A percentile compares a stretch with the other conserved stretches of the same genome.
Conservation (phyloP, 805 yeast species). For the Blastobotrys terrestris region DNA sequence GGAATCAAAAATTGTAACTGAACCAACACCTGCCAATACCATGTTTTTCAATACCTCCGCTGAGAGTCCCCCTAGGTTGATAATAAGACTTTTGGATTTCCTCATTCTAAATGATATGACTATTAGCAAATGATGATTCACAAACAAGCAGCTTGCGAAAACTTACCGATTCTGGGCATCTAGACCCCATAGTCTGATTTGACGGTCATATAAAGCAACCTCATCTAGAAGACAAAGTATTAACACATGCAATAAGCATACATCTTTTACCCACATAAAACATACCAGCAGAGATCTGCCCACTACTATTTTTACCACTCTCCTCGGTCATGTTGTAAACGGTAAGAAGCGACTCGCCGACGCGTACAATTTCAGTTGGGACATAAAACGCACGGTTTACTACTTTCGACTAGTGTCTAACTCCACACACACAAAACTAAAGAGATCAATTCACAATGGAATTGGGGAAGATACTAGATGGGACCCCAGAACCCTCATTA, state of each 20-base stretch:
- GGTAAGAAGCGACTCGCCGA: too few species aligned
- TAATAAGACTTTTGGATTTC: conserved; percentile 60
- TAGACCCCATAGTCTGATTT: conserved; percentile 92
- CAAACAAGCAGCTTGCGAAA: too few species aligned
- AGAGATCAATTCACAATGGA: conserved; percentile 47
- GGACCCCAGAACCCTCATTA: too few species aligned
- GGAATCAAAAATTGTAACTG: conserved; percentile 62
- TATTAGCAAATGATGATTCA: not conserved
- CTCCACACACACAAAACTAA: not conserved
- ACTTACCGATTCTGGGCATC: conserved; percentile 62
- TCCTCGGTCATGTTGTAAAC: too few species aligned
- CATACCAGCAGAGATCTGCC: conserved; percentile 15
- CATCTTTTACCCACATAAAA: too few species aligned
- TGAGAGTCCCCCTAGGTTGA: conserved; percentile 73
- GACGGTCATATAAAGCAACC: conserved; percentile 88
- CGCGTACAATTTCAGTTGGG: too few species aligned
- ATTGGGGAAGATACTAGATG: conserved; percentile 65
- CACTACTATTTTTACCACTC: too few species aligned
- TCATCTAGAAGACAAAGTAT: too few species aligned
- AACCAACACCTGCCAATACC: conserved; percentile 82
- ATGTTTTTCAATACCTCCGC: conserved; percentile 79
- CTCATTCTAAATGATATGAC: conserved; percentile 40
- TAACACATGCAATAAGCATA: too few species aligned
- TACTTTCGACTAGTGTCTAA: too few species aligned
- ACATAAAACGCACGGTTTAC: too few species aligned